phyloP scores from a whole-genome alignment of 2,329 filamentous ascomycete species.

The Arthrobotrys conoides region DNA sequence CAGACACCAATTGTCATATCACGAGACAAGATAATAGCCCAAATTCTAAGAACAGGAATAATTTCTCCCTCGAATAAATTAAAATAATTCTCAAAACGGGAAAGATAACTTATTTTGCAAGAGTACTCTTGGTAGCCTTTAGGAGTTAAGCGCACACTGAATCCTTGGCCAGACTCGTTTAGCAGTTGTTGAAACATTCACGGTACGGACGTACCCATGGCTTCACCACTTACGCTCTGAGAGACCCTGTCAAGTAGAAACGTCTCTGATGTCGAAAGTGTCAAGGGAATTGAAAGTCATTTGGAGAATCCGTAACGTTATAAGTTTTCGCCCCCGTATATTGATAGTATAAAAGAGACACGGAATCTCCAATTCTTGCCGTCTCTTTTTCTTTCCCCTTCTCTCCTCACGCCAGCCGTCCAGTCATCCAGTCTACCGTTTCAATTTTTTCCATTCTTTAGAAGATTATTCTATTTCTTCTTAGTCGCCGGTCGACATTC shows the following conservation, averaged over 20 bases:
- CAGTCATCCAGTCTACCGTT: constrained; percentile 50
- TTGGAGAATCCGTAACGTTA: constrained; percentile 12
- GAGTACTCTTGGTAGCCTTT: not conserved
- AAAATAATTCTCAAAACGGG: constrained; percentile 7
- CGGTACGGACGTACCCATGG: constrained; percentile 15
- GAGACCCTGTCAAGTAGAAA: constrained; percentile 47
- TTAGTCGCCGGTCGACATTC: constrained; percentile 60
- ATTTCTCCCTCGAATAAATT: not conserved
- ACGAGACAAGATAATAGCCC: constrained; percentile 25
- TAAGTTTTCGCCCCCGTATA: constrained; percentile 8
- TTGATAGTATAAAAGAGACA: constrained; percentile 33
- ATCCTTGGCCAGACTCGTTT: constrained; percentile 12
- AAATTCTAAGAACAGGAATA: not conserved
- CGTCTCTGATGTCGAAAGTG: constrained; percentile 44
- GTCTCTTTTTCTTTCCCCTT: constrained; percentile 30
- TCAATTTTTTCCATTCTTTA: constrained; percentile 49
- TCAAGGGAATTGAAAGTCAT: constrained; percentile 15
- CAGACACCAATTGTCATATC: constrained; percentile 38
- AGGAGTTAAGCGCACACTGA: constrained; percentile 33
- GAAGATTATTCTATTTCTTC: constrained; percentile 44
- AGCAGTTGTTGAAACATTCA: constrained; percentile 40
- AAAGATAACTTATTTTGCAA: not conserved
- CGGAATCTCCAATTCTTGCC: constrained; percentile 11
- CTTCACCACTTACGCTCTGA: not conserved
- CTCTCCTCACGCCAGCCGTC: constrained; percentile 60